phyloP scores from a whole-genome alignment of 495 filamentous ascomycete species.

The Sordaria brevicollis region DNA sequence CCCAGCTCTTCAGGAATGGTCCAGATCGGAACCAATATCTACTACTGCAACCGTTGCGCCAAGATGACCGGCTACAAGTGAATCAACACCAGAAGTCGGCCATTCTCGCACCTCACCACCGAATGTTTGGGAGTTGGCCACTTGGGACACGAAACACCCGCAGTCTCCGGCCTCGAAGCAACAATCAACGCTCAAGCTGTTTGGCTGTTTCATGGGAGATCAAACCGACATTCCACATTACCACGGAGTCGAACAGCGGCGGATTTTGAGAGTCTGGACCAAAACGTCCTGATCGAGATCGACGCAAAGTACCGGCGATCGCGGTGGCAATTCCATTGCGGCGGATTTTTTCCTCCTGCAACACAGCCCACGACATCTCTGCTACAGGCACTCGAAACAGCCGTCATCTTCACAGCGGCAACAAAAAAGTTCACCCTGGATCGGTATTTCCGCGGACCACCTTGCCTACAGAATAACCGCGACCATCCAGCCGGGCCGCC shows the following conservation, averaged over 20 bases:
- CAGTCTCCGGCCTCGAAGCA: neutral
- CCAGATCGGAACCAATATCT: slow-evolving; percentile 65
- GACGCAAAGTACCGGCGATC: neutral
- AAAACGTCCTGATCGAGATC: neutral
- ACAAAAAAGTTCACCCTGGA: neutral
- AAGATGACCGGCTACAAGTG: slow-evolving; percentile 61
- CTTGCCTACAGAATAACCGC: neutral
- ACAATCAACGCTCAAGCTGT: neutral
- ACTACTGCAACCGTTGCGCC: slow-evolving; percentile 69
- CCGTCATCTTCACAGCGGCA: neutral
- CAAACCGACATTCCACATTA: neutral
- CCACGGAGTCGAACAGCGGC: neutral
- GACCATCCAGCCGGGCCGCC: neutral
- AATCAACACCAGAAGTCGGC: slow-evolving; percentile 12
- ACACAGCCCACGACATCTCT: neutral
- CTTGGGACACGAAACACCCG: neutral
- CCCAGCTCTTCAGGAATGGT: slow-evolving; percentile 46
- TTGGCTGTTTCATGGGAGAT: neutral
- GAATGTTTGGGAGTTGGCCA: neutral
- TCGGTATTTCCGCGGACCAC: neutral
- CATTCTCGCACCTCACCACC: neutral
- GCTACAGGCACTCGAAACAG: neutral
- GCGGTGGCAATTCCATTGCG: neutral
- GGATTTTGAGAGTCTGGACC: neutral
- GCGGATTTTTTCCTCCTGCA: neutral